Percentiles rank a stretch among this genome's conserved stretches.
Conservation (phyloP, 208 protist genomes). For the Phytomonas francai region DNA sequence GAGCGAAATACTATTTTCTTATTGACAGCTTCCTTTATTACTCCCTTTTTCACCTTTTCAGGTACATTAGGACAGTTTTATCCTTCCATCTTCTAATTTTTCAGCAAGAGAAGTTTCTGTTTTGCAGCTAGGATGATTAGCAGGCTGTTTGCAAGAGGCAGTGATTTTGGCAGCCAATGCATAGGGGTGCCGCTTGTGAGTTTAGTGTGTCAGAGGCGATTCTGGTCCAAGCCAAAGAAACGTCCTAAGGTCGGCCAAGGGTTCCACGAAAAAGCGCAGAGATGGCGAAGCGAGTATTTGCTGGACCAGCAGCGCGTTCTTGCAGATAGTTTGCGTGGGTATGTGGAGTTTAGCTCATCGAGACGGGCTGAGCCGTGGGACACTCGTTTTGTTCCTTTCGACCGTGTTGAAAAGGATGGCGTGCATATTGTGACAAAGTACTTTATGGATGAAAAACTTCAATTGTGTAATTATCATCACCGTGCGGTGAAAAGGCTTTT, state of each 20-base stretch:
- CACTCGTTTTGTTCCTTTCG: slow-evolving; percentile 85
- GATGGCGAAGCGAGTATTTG: slow-evolving; percentile 84
- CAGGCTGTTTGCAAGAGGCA: not conserved
- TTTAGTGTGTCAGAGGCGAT: slow-evolving; percentile 52
- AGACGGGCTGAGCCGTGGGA: slow-evolving; percentile 85
- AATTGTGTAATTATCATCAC: slow-evolving; percentile 86
- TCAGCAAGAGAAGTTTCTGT: not conserved
- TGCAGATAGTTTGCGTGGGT: slow-evolving; percentile 76
- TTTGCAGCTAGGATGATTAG: not conserved
- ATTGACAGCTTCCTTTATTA: not conserved
- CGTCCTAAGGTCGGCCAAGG: slow-evolving; percentile 81
- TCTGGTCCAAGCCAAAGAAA: slow-evolving; percentile 86
- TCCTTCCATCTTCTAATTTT: not conserved
- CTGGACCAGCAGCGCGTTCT: slow-evolving; percentile 80
- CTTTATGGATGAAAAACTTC: slow-evolving; percentile 89
- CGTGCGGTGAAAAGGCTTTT: slow-evolving; percentile 79
- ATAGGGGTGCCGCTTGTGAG: slow-evolving; percentile 27
- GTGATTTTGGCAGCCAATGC: slow-evolving; percentile 17
- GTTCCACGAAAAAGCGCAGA: slow-evolving; percentile 87
- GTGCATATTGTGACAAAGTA: slow-evolving; percentile 78
- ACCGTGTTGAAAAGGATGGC: slow-evolving; percentile 85
- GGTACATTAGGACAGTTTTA: not conserved
- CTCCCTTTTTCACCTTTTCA: not conserved
- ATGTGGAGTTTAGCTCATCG: slow-evolving; percentile 84
- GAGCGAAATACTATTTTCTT: not conserved